These are phyloP conservation scores for Ophiosphaerella narmari DNA, from an alignment of 2,329 filamentous ascomycete genomes.

Conservation along the genomic window DNA sequence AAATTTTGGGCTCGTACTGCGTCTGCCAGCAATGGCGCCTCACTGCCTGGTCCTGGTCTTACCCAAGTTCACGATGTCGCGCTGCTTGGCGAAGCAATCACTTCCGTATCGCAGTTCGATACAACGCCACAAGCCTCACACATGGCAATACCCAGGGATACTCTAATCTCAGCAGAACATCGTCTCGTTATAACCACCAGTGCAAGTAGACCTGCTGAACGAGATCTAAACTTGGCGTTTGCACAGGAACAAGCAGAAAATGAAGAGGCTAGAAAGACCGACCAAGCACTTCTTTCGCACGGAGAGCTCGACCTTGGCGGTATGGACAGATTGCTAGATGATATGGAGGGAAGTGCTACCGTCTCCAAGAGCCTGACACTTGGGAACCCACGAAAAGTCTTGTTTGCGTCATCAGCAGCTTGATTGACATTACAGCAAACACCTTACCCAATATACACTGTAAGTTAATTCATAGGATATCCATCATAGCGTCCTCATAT, in stretches of 20 bases:
- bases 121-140: slow-evolving; percentile 45
- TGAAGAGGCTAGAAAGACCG: slow-evolving; percentile 36
- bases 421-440: slow-evolving; percentile 11
- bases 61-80: slow-evolving; percentile 49
- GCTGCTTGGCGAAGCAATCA: slow-evolving; percentile 50
- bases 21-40: slow-evolving; percentile 38
- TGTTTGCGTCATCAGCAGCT: slow-evolving; percentile 41
- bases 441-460: not conserved
- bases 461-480: not conserved
- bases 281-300: slow-evolving; percentile 50
- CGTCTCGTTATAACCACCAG: slow-evolving; percentile 50
- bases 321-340: slow-evolving; percentile 52
- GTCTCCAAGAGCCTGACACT: slow-evolving; percentile 29
- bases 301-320: slow-evolving; percentile 55
- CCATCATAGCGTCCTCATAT: not conserved
- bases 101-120: slow-evolving; percentile 51
- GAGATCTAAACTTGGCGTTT: slow-evolving; percentile 34
- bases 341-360: slow-evolving; percentile 36
- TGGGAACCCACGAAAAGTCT: slow-evolving; percentile 40
- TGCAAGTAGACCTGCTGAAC: slow-evolving; percentile 36
- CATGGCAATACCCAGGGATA: slow-evolving; percentile 51
- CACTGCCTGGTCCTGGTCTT: slow-evolving; percentile 49
- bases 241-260: slow-evolving; percentile 36
- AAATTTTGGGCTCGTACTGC: slow-evolving; percentile 52
- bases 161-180: slow-evolving; percentile 51